Percentiles rank a stretch among this genome's conserved stretches.
These are phyloP conservation scores for Fraxinus sp. DNA, from an alignment of 305 asterid genomes.

Conservation along the genomic window DNA sequence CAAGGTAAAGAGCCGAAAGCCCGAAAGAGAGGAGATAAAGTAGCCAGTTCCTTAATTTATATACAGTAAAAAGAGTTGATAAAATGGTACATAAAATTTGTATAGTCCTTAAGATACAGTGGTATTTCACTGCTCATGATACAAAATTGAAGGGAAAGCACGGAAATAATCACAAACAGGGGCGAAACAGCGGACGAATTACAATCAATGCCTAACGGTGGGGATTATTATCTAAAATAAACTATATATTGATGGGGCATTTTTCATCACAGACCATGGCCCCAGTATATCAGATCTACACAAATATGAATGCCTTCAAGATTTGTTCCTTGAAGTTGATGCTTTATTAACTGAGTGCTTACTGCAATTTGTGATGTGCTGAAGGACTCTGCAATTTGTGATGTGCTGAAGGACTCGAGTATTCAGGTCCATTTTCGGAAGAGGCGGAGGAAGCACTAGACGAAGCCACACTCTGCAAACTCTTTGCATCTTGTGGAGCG, in stretches of 20 bases:
- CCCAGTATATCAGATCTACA: slow-evolving; percentile 27
- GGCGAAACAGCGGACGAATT: slow-evolving; percentile 8
- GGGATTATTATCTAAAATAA: slow-evolving; percentile 8
- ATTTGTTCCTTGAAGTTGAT: slow-evolving; percentile 18
- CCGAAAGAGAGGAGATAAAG: neutral
- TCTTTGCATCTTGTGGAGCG: slow-evolving; percentile 33
- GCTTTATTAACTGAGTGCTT: slow-evolving; percentile 24
- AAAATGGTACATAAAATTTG: slow-evolving; percentile 36
- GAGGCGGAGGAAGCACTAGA: slow-evolving; percentile 72
- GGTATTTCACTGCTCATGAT: slow-evolving; percentile 24
- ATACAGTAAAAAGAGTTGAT: neutral
- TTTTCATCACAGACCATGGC: slow-evolving; percentile 18
- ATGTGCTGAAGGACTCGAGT: slow-evolving; percentile 20
- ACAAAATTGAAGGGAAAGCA: slow-evolving; percentile 34
- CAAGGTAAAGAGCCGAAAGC: neutral
- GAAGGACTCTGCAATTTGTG: slow-evolving; percentile 25
- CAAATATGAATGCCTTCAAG: slow-evolving; percentile 38
- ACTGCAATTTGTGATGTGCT: slow-evolving; percentile 30
- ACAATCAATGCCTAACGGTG: slow-evolving; percentile 24
- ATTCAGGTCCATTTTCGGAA: slow-evolving; percentile 66
- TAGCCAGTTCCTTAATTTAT: neutral
- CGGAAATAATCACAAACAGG: slow-evolving; percentile 24
- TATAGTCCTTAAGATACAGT: slow-evolving; percentile 17
- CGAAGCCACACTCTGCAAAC: slow-evolving; percentile 38
- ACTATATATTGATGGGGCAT: slow-evolving; percentile 30